A percentile compares a stretch with the other conserved stretches of the same genome.
These are phyloP conservation scores for Diaporthe humulicola DNA, from an alignment of 2,329 filamentous ascomycete genomes.

Conservation along the genomic window DNA sequence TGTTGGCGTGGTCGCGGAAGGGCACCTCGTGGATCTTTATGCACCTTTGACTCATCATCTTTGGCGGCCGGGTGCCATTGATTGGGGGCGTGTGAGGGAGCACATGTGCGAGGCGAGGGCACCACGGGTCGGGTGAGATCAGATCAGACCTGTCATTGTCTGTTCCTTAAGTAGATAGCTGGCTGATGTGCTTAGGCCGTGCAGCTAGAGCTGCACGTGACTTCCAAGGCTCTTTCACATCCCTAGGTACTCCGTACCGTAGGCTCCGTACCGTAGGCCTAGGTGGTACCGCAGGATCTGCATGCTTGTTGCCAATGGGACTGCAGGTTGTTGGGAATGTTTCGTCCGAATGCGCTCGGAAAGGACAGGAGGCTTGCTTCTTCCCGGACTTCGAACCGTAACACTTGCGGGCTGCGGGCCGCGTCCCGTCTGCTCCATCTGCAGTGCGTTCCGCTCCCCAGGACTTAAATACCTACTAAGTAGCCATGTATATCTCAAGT, in stretches of 20 bases:
- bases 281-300: slow-evolving; percentile 10
- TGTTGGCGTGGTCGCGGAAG: slow-evolving; percentile 26
- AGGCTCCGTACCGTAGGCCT: no score
- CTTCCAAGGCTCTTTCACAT: neutral
- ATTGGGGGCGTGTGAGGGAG: neutral
- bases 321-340: neutral
- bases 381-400: neutral
- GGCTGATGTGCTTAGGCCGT: slow-evolving; percentile 25
- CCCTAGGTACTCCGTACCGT: neutral
- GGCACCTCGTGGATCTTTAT: slow-evolving; percentile 24
- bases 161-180: slow-evolving; percentile 19
- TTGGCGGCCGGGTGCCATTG: slow-evolving; percentile 18
- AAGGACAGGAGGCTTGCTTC: slow-evolving; percentile 7
- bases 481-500: neutral
- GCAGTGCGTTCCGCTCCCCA: neutral
- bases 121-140: neutral
- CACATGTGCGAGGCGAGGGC: slow-evolving; percentile 1
- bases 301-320: slow-evolving; percentile 20
- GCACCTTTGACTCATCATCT: slow-evolving; percentile 31
- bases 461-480: no score
- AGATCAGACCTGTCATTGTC: slow-evolving; percentile 21
- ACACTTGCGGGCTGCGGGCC: slow-evolving; percentile 2
- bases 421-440: neutral
- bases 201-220: slow-evolving; percentile 23
- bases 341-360: neutral